A percentile compares a stretch with the other conserved stretches of the same genome.
These are phyloP conservation scores for Noccaea bulbosa DNA, from an alignment of 345 rosid genomes.

Conservation along the genomic window DNA sequence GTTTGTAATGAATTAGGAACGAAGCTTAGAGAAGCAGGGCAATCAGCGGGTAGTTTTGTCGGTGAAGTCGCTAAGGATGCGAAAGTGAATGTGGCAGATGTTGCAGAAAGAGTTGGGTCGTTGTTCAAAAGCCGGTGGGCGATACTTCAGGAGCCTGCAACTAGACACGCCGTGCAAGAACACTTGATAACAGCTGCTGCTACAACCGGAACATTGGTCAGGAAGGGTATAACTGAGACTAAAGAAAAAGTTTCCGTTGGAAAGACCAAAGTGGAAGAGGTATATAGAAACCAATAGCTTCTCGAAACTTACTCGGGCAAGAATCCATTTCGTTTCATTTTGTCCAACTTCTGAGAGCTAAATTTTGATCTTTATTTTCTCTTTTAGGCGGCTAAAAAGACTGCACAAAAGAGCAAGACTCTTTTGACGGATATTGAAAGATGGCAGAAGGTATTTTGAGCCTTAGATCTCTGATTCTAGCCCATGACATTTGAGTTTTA, in stretches of 20 bases:
- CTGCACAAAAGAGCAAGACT: conserved; percentile 87
- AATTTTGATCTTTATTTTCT: conserved; percentile 16
- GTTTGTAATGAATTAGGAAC: conserved; percentile 52
- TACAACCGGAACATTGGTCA: conserved; percentile 78
- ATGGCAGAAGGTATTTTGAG: conserved; percentile 84
- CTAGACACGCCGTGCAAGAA: conserved; percentile 84
- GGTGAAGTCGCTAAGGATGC: conserved; percentile 94
- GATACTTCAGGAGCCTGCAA: conserved; percentile 82
- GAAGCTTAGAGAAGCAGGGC: conserved; percentile 84
- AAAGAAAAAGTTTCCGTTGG: conserved; percentile 91
- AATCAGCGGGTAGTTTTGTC: conserved; percentile 77
- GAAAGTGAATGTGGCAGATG: conserved; percentile 83
- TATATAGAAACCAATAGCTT: conserved; percentile 28
- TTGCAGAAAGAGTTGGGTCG: conserved; percentile 80
- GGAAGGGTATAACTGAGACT: conserved; percentile 83
- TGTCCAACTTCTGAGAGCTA: neutral
- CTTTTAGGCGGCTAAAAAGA: conserved; percentile 82
- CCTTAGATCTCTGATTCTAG: conserved; percentile 6
- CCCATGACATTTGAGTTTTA: conserved; percentile 20
- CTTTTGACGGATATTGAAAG: conserved; percentile 89
- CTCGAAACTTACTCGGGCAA: neutral
- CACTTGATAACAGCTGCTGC: conserved; percentile 82
- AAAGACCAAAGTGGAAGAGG: conserved; percentile 94
- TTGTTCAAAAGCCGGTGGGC: conserved; percentile 78
- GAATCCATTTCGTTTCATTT: conserved; percentile 6